These are phyloP conservation scores for Neofusicoccum kwambonambiense DNA, from an alignment of 2,329 filamentous ascomycete species.

Conservation along the genomic window DNA sequence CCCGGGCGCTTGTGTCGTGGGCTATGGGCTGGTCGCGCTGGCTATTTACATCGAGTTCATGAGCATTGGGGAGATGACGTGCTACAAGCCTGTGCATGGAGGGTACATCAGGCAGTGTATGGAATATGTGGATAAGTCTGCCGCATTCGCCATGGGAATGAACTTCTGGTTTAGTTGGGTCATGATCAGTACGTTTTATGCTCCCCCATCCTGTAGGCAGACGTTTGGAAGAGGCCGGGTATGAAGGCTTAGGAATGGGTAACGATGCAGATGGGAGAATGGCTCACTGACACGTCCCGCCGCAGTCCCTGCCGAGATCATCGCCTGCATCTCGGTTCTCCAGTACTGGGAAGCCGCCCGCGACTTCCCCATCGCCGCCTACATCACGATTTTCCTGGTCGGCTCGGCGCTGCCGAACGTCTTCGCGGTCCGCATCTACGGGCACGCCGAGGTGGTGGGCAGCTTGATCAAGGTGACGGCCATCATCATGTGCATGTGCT, in stretches of 20 bases:
- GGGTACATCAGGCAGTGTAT: not conserved
- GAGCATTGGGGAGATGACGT: conserved; percentile 21
- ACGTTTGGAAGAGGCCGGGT: too few relatives aligned
- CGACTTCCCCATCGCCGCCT: conserved; percentile 43
- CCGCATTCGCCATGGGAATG: conserved; percentile 35
- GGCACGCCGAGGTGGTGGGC: conserved; percentile 50
- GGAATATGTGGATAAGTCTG: conserved; percentile 22
- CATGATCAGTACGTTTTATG: conserved; percentile 25
- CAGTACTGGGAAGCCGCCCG: conserved; percentile 28
- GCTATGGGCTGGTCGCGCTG: conserved; percentile 27
- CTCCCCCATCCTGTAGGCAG: not conserved
- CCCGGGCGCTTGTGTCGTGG: conserved; percentile 33
- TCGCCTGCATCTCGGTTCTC: conserved; percentile 23
- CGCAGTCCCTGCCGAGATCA: conserved; percentile 19
- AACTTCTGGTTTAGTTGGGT: conserved; percentile 39
- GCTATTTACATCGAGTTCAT: conserved; percentile 13
- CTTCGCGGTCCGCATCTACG: conserved; percentile 46
- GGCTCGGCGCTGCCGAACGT: conserved; percentile 43
- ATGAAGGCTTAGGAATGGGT: too few relatives aligned
- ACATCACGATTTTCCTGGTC: conserved; percentile 47
- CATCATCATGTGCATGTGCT: conserved; percentile 19
- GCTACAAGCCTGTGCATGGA: conserved; percentile 19
- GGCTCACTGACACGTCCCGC: too few relatives aligned
- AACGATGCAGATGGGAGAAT: too few relatives aligned
- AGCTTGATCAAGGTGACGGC: conserved; percentile 31